These are phyloP conservation scores for Sporisorium reilianum DNA, from an alignment of 1,284 basidiomycete genomes.

Conservation along the genomic window DNA sequence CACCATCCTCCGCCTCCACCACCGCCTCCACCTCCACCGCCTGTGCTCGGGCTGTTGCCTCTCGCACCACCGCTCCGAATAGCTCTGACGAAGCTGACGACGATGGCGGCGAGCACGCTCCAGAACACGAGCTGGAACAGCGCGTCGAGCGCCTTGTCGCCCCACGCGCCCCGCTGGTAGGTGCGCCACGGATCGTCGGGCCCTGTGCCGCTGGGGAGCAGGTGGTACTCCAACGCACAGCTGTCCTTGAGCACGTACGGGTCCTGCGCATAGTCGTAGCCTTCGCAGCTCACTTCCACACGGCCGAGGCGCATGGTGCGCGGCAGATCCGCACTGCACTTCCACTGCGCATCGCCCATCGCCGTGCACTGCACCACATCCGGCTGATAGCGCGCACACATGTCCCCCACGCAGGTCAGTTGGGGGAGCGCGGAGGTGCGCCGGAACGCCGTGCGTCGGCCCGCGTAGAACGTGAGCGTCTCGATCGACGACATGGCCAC, in stretches of 20 bases:
- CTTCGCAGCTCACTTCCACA: slow-evolving; percentile 87
- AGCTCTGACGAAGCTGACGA: slow-evolving; percentile 36
- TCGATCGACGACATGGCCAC: slow-evolving; percentile 71
- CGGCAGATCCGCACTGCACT: slow-evolving; percentile 89
- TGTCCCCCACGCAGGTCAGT: slow-evolving; percentile 79
- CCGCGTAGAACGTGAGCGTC: slow-evolving; percentile 83
- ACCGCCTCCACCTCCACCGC: slow-evolving; percentile 70
- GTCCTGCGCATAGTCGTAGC: slow-evolving; percentile 84
- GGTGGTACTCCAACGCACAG: slow-evolving; percentile 46
- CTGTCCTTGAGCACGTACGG: slow-evolving; percentile 79
- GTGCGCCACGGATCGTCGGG: slow-evolving; percentile 27
- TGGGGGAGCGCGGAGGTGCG: slow-evolving; percentile 80
- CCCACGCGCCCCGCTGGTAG: slow-evolving; percentile 17
- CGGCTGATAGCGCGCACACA: slow-evolving; percentile 81
- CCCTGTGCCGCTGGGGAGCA: slow-evolving; percentile 36
- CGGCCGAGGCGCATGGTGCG: slow-evolving; percentile 81
- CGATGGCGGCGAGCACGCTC: slow-evolving; percentile 59
- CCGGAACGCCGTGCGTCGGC: slow-evolving; percentile 76
- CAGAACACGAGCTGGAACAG: slow-evolving; percentile 76
- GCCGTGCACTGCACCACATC: slow-evolving; percentile 87
- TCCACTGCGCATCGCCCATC: slow-evolving; percentile 75
- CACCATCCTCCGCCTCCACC: slow-evolving; percentile 53
- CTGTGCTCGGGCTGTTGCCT: slow-evolving; percentile 52
- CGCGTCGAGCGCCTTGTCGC: slow-evolving; percentile 62
- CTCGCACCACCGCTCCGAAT: slow-evolving; percentile 45